Evolutionary conservation across 345 rosid genomes (phyloP).

Genomic region (Eucalyptus virginea): DNA sequence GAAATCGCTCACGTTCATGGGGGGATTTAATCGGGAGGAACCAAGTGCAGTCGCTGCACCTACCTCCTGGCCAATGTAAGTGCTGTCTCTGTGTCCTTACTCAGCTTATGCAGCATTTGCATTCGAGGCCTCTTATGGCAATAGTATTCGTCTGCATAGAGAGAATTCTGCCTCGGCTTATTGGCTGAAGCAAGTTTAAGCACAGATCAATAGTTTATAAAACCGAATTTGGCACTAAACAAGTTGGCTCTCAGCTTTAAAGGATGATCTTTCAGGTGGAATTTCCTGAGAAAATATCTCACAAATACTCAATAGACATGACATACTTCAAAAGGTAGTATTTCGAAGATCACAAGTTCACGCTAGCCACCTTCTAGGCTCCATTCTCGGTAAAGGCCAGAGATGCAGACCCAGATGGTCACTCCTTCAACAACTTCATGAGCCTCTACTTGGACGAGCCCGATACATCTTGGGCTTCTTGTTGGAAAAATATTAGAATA

Average conservation of each 20-base stretch:
- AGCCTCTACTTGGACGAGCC: slow-evolving; percentile 18
- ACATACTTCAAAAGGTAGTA: no score
- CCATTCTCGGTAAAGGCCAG: background rate
- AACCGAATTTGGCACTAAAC: background rate
- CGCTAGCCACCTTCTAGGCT: no score
- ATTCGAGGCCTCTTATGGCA: no score
- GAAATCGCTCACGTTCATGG: slow-evolving; percentile 20
- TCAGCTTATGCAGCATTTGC: background rate
- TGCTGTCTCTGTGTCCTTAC: background rate
- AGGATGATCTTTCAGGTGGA: slow-evolving; percentile 11
- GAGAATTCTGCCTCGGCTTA: background rate
- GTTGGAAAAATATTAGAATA: no score
- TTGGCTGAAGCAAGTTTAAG: no score
- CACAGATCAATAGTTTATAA: no score
- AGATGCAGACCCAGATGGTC: slow-evolving; percentile 15
- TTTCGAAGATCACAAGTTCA: no score
- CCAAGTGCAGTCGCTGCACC: slow-evolving; percentile 27
- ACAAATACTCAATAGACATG: background rate
- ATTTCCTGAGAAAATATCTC: slow-evolving; percentile 8
- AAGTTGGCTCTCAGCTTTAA: background rate
- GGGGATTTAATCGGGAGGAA: slow-evolving; percentile 38
- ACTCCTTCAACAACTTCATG: slow-evolving; percentile 7
- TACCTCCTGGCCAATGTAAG: slow-evolving; percentile 26
- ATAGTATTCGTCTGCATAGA: background rate
- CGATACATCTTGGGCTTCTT: no score